Percentiles rank a stretch among this genome's conserved stretches.
phyloP scores from a whole-genome alignment of 1,284 basidiomycete genomes.

The Cystobasidium slooffiae region DNA sequence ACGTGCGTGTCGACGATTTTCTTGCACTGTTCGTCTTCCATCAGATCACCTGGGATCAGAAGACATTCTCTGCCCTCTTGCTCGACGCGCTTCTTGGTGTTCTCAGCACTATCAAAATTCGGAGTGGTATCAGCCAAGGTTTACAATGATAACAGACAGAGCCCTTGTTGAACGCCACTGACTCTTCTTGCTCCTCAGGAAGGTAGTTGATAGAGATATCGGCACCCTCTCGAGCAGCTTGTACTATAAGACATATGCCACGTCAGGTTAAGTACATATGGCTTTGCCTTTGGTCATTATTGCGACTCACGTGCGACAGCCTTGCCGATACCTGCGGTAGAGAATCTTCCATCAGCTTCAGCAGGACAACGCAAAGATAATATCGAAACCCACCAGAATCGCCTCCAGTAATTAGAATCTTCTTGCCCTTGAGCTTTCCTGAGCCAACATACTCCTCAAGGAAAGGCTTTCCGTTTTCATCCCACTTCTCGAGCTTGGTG shows the following conservation, averaged over 20 bases:
- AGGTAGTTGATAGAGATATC: conserved; percentile 70
- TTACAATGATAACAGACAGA: not conserved
- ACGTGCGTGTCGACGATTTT: conserved; percentile 63
- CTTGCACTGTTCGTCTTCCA: conserved; percentile 58
- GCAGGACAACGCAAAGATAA: not conserved
- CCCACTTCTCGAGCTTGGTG: conserved; percentile 64
- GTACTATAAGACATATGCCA: conserved; percentile 55
- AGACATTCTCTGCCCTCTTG: conserved; percentile 60
- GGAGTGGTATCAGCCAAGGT: not conserved
- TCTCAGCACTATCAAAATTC: conserved; percentile 53
- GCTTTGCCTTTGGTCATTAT: not conserved
- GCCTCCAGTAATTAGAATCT: conserved; percentile 64
- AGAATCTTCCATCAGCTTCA: not conserved
- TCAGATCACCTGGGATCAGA: conserved; percentile 62
- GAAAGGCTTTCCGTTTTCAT: conserved; percentile 65
- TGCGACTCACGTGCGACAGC: not conserved
- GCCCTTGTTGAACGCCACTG: conserved; percentile 46
- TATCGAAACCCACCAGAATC: conserved; percentile 47
- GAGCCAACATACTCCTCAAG: conserved; percentile 61
- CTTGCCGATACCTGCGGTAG: conserved; percentile 19
- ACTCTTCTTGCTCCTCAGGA: conserved; percentile 67
- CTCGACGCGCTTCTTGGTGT: conserved; percentile 62
- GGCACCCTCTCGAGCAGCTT: conserved; percentile 69
- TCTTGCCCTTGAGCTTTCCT: conserved; percentile 65
- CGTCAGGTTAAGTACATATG: not conserved